Base-by-base conservation (phyloP, 345 rosid genomes). In the Eucalyptus melliodora region DNA sequence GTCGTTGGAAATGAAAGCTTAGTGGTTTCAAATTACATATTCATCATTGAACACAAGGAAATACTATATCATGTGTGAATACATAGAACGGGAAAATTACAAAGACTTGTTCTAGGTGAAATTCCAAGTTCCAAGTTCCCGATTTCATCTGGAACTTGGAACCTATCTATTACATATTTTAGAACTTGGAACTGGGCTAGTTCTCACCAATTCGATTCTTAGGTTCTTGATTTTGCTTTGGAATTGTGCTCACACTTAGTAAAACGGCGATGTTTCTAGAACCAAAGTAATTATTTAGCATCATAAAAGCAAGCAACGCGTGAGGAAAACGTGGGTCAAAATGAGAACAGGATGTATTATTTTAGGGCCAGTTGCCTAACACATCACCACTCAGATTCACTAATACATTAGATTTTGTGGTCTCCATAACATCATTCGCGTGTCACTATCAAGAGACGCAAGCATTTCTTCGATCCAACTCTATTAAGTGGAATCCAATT, bases 81-180 rank as follows among this genome's bases (percentile, higher is more conserved):
- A 19, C 2, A 53, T 53, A 53, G 59, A 19, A 53, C 26, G 9
- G 2, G 10, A 53, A 19, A 53, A 53, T 53, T 53, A 53, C 24
- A 53, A 51, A 51, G 4, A 51, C 56, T 17, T 17, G 4, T 51
- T 51, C 8, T 3, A 51, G 24, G 56, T 53, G 24, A 53, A 53
- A 53, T 53, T 53, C 10, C 2, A 53, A 2, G 59, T 53, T 53
- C 1, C 5, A 8, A 0, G 10, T 53, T 53, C 26, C 0, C 0
- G 0, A 53, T 53, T 53, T 53, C 1, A 53, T 11, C 1, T 8
- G 0, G 2, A 53, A 53, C 2, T 53, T 53, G 26, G 2, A 53
- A 19, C 26, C 0, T 19, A 53, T 19, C 1, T 0, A 53, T 53
- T 53, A 4, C 59, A 53, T 53, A 19, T 53, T 53, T 53, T 53